phyloP scores from a whole-genome alignment of 345 rosid species.

The Rhodomyrtus tomentosa region DNA sequence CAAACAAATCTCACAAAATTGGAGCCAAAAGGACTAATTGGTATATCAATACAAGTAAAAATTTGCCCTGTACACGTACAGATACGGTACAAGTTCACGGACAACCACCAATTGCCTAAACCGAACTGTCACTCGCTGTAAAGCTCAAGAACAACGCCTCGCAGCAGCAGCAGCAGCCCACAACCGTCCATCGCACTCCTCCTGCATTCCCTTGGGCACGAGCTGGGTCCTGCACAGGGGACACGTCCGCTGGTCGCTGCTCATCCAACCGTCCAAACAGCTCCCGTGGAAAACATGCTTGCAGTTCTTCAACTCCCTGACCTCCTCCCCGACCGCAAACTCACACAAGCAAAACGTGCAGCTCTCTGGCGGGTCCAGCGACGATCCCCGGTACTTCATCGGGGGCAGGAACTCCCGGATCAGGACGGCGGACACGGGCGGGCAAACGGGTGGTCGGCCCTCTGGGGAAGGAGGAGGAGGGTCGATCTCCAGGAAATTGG shows the following conservation, averaged over 20 bases:
- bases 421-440: constrained; percentile 56
- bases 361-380: constrained; percentile 42
- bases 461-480: constrained; percentile 30
- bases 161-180: constrained; percentile 40
- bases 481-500: constrained; percentile 68
- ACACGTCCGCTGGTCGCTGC: constrained; percentile 78
- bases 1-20: background rate
- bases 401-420: constrained; percentile 83
- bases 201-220: constrained; percentile 76
- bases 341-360: constrained; percentile 87
- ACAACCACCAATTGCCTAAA: constrained; percentile 6
- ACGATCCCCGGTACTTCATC: constrained; percentile 39
- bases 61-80: too few relatives aligned
- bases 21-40: background rate
- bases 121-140: constrained; percentile 44
- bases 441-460: constrained; percentile 3
- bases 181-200: too few relatives aligned
- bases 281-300: constrained; percentile 69
- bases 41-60: background rate
- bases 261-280: constrained; percentile 97
- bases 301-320: constrained; percentile 72
- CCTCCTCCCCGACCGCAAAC: constrained; percentile 65
- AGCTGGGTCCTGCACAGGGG: constrained; percentile 83
- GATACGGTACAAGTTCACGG: background rate
- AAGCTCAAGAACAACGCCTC: constrained; percentile 21